Evolutionary conservation across 164 flowering plant genomes (phyloP), one percentile per base, ranked within the genome.

Genomic region (Umbellularia californica): DNA sequence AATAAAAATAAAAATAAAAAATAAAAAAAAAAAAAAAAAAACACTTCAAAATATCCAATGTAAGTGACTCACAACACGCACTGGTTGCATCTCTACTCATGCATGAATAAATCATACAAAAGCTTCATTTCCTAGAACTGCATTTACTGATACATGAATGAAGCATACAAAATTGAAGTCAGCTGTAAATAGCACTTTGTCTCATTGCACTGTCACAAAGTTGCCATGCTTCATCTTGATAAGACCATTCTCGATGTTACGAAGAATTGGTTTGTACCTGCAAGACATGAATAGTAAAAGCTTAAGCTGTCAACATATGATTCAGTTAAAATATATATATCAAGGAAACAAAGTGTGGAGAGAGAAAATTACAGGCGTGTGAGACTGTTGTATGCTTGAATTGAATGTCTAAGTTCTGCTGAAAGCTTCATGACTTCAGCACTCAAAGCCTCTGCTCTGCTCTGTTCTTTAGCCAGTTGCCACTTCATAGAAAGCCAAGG

Each of bases 351-450:
- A 20, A 23, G 20, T 17, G 41, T 3, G 52, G 17, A 28, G 20
- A 58, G 63, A 58, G 67, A 28, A 67, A 65, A 82, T 81, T 85
- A 95, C 98, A 84, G 74, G 87, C 90, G 93, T n/a, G 86, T 82
- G 68, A 92, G 95, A 77, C 85, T 77, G 67, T 84, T 83, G 70
- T 86, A 91, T 71, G 97, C 97, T 82, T 91, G 97, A 27, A 86
- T 80, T n/a, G 90, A 77, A 74, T 88, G 97, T 77, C 88, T 95
- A 41, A 88, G 92, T 71, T 84, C 90, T 24, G 87, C 86, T 28
- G 97, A 92, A 60, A 95, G 90, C 87, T 87, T 90, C 92, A 93
- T 50, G 62, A 95, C 89, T 74, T 95, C 92, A 1, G 98, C 94
- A 63, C 97, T 84, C 64, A 92, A 81, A 62, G 92, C 87, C 81